Evolutionary conservation across 257 asterid genomes (phyloP).

Genomic region (Petunia axillaris): DNA sequence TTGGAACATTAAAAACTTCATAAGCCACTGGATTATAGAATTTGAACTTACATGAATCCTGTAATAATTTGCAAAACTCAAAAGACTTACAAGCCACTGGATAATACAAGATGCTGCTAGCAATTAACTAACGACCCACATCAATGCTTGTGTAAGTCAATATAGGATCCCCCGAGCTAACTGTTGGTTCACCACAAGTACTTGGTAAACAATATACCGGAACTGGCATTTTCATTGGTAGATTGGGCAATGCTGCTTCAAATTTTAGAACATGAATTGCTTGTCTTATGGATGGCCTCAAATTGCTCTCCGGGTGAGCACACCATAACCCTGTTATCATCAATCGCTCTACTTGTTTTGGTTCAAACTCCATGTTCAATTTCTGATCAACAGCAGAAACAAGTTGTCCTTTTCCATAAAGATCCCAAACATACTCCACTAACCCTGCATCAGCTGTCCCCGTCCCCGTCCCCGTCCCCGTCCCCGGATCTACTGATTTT

Average conservation of each 20-base stretch:
- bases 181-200: neutral
- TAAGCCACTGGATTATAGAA: neutral
- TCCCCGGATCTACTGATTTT: slow-evolving; percentile 24
- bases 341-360: slow-evolving; percentile 39
- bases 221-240: slow-evolving; percentile 41
- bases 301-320: slow-evolving; percentile 35
- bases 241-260: slow-evolving; percentile 40
- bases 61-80: neutral
- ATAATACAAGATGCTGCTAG: neutral
- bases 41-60: neutral
- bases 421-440: slow-evolving; percentile 43
- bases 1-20: neutral
- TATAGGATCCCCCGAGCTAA: slow-evolving; percentile 31
- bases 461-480: neutral
- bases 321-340: slow-evolving; percentile 44
- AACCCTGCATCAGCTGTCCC: slow-evolving; percentile 33
- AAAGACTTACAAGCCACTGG: neutral
- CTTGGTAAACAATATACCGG: slow-evolving; percentile 30
- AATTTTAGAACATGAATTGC: slow-evolving; percentile 43
- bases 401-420: slow-evolving; percentile 35
- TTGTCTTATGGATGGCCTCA: slow-evolving; percentile 47
- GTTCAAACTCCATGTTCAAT: slow-evolving; percentile 28
- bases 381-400: slow-evolving; percentile 32
- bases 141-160: slow-evolving; percentile 39
- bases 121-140: slow-evolving; percentile 33